Base-by-base conservation (phyloP, 441 rosid species). In the Melastoma candidum region DNA sequence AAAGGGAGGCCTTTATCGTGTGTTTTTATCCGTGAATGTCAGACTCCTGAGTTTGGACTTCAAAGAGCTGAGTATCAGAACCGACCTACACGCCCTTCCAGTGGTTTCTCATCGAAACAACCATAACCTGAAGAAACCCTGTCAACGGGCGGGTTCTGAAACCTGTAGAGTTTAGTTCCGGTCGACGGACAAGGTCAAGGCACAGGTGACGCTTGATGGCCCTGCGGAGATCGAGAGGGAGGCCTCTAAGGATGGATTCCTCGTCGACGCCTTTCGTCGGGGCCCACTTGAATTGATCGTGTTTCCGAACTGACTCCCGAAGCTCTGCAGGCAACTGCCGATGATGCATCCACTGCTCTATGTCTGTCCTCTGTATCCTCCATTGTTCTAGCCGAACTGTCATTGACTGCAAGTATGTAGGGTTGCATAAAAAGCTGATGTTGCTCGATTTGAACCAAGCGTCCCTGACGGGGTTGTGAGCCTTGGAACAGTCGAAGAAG, bases 271-370 rank as follows among this genome's bases (percentile, higher is more conserved):
- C 97, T 61, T 94, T 47, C 12, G 97, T 87, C 0, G 97, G 94
- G 25, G 74, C 45, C 97, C 97, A 90, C 50, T 83, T 87, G 62
- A 76, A 86, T 48, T 84, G 92, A 48, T 90, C 94, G 27, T 87
- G 82, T 71, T 80, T 84, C 49, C 96, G 57, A 3, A 90, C 74
- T 4, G 87, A 76, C 52, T 77, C 74, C 61, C 75, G 77, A 57
- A 90, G 62, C 39, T 81, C 86, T 3, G 52, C 67, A 44, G 97
- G 95, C 2, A 90, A 81, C 60, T 90, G 95, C 56, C 97, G 77
- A 64, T 90, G 97, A 13, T 46, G 85, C 95, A 90, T 90, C 97
- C 95, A 90, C 61, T 80, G 92, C 48, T 90, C 95, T 17, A 83
- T 78, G 65, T 87, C 97, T 2, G 87, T 87, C 71, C 92, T 79